phyloP scores from a whole-genome alignment of 805 yeast species.

The Candida hungchunana region DNA sequence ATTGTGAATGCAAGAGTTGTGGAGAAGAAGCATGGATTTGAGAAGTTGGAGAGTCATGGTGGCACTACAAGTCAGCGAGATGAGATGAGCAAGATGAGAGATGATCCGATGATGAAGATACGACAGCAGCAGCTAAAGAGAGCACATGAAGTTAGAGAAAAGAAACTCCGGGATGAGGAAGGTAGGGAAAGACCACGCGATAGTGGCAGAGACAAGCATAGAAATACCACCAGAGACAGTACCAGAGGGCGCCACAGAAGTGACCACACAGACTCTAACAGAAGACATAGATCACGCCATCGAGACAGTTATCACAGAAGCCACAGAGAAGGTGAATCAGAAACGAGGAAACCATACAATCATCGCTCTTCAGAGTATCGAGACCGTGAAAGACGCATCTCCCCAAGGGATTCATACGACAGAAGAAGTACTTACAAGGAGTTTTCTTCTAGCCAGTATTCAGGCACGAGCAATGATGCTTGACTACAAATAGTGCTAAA shows the following conservation, averaged over 20 bases:
- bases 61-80: slow-evolving; percentile 20
- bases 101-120: slow-evolving; percentile 22
- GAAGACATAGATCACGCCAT: too few species aligned
- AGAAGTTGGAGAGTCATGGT: slow-evolving; percentile 10
- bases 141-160: slow-evolving; percentile 22
- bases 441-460: too few species aligned
- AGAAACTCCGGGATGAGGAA: slow-evolving; percentile 1
- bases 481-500: too few species aligned
- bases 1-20: slow-evolving; percentile 23
- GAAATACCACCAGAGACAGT: slow-evolving; percentile 2
- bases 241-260: slow-evolving; percentile 5
- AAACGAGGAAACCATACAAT: not conserved
- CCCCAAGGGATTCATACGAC: too few species aligned
- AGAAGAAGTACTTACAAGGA: too few species aligned
- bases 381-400: not conserved
- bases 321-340: slow-evolving; percentile 4
- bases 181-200: too few species aligned
- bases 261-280: not conserved
- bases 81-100: slow-evolving; percentile 43
- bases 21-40: slow-evolving; percentile 25
- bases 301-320: not conserved
- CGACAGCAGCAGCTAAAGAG: slow-evolving; percentile 20
- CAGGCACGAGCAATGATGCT: too few species aligned
- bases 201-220: slow-evolving; percentile 7
- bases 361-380: slow-evolving; percentile 1